Percentiles rank a stretch among this genome's conserved stretches.
Conservation (phyloP, 441 rosid species). For the Biscutella laevigata region DNA sequence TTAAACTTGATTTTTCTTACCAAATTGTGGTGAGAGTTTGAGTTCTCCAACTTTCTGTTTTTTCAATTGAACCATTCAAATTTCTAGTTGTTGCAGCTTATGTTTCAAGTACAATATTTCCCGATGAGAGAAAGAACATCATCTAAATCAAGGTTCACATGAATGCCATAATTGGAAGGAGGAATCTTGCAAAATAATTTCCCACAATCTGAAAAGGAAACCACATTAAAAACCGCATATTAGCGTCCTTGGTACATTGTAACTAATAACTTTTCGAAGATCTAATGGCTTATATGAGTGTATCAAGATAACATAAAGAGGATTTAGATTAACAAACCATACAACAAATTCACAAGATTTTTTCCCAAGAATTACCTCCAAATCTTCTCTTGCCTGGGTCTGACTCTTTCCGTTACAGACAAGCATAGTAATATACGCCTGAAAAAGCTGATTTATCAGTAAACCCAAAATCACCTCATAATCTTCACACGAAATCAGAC, state of each 20-base stretch:
- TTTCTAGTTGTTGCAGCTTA: conserved; percentile 30
- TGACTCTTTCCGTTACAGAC: conserved; percentile 35
- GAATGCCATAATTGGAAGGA: neutral
- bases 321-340: conserved; percentile 20
- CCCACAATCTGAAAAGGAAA: conserved; percentile 20
- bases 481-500: conserved; percentile 1
- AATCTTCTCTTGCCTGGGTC: conserved; percentile 23
- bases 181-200: conserved; percentile 17
- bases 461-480: neutral
- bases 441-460: conserved; percentile 13
- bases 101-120: conserved; percentile 29
- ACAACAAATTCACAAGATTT: conserved; percentile 24
- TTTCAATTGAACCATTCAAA: conserved; percentile 21
- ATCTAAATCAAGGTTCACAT: neutral
- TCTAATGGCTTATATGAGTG: neutral
- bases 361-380: conserved; percentile 33
- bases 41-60: conserved; percentile 22
- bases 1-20: conserved; percentile 17
- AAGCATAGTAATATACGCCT: conserved; percentile 31
- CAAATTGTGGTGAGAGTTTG: conserved; percentile 18
- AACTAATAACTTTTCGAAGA: neutral
- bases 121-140: conserved; percentile 18
- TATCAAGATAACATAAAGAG: neutral
- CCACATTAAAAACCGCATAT: neutral
- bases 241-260: neutral